A percentile compares a stretch with the other conserved stretches of the same genome.
Conservation (phyloP, 2,329 filamentous ascomycete genomes). For the Trichoderma aggressivum region DNA sequence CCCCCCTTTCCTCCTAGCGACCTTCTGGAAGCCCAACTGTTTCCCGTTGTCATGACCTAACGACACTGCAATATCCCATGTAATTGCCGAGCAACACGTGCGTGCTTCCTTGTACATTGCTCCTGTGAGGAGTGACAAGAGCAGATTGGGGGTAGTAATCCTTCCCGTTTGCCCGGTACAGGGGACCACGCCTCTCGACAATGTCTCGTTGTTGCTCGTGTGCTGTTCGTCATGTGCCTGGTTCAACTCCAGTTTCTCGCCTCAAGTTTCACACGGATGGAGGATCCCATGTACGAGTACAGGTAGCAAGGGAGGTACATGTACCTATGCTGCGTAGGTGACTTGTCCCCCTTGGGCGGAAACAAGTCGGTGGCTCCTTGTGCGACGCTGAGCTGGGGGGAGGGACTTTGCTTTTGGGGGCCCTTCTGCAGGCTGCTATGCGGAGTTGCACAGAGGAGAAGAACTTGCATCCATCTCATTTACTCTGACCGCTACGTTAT, state of each 20-base stretch:
- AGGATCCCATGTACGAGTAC: background rate
- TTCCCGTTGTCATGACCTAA: background rate
- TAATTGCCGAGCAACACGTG: slow-evolving; percentile 8
- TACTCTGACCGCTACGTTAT: slow-evolving; percentile 9
- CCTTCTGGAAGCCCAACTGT: slow-evolving; percentile 7
- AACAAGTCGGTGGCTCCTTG: background rate
- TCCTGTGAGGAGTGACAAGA: background rate
- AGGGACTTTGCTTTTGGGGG: background rate
- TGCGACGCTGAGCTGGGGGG: background rate
- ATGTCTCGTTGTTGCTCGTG: background rate
- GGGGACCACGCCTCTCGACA: background rate
- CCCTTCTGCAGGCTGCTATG: slow-evolving; percentile 2
- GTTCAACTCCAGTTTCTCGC: background rate
- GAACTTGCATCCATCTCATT: background rate
- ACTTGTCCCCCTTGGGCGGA: background rate
- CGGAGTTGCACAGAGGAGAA: slow-evolving; percentile 9
- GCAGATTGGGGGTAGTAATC: background rate
- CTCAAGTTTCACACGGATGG: slow-evolving; percentile 7
- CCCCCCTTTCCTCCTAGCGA: background rate
- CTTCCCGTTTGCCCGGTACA: slow-evolving; percentile 9
- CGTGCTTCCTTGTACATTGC: background rate
- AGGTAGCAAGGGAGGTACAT: background rate
- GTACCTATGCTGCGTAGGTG: background rate
- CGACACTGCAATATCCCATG: slow-evolving; percentile 9
- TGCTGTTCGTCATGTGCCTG: slow-evolving; percentile 1